Evolutionary conservation across 2,329 filamentous ascomycete genomes (phyloP), one percentile per base, ranked within the genome.

Genomic region (Xenosphaeropsis pyriputrescens): DNA sequence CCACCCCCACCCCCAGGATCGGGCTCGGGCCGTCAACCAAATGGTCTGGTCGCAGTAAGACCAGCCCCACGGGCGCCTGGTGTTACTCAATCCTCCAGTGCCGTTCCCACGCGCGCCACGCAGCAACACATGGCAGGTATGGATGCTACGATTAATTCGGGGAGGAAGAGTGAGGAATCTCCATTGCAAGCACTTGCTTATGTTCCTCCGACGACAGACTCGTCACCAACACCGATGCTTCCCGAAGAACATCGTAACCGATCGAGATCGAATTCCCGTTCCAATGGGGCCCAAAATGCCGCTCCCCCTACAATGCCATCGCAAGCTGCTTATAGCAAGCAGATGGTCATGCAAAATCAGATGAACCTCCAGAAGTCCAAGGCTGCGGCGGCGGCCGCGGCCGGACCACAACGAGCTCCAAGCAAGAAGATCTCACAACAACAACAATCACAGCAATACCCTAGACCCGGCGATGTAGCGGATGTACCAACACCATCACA

Each of bases 51-150:
- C 53, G 88, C 91, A 36, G 82, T 75, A 51, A 75, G 91, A 43
- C 83, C 85, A 39, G 86, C 89, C 34, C 91, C 88, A 37, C 84
- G 83, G 58, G 84, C 89, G n/a, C 91, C 89, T 36, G 70, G 68
- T 26, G 22, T 26, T 3, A 36, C 70, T 70, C 47, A 72, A 67
- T 49, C 83, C 58, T 79, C 88, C 32, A 32, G 11, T 32, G 88
- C 22, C 12, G 22, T 26, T 26, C 22, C 22, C 8, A 26, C 22
- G 12, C 22, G 22, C 8, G 22, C 22, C 12, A 26, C 22, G 8
- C 22, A 26, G 12, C 22, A 26, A 26, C 22, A 26, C 8, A 26
- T 26, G 22, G 22, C 22, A 33, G 63, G 63, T 39, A 82, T 71
- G 53, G 75, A 79, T 51, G 77, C 74, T 17, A 74, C 68, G 30